These are phyloP conservation scores for Arabidopsis suecica DNA, from an alignment of 345 rosid species.

Conservation along the genomic window DNA sequence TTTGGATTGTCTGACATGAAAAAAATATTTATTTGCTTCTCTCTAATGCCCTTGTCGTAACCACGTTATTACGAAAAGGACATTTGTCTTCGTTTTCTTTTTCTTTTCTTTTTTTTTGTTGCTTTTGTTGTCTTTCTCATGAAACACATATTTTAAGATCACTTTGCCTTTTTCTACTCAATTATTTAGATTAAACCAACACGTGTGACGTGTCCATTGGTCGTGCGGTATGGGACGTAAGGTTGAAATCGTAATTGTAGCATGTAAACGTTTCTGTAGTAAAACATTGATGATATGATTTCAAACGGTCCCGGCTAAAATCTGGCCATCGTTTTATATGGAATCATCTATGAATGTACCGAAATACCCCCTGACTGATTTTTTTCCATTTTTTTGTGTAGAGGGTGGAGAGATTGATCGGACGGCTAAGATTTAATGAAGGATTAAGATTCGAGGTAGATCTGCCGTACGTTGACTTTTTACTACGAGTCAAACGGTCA, in stretches of 20 bases:
- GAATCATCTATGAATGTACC: conserved; percentile 40
- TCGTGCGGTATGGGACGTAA: conserved; percentile 21
- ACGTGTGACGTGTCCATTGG: conserved; percentile 38
- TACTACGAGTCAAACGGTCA: conserved; percentile 67
- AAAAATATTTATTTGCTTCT: conserved; percentile 18
- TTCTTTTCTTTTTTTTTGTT: neutral
- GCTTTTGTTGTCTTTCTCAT: conserved; percentile 28
- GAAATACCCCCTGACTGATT: conserved; percentile 44
- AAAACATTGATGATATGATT: conserved; percentile 46
- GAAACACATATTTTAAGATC: conserved; percentile 34
- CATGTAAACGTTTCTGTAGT: conserved; percentile 11
- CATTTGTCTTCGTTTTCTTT: conserved; percentile 18
- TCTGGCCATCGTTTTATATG: conserved; percentile 52
- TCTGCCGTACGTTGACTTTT: conserved; percentile 68
- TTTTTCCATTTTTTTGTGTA: conserved; percentile 6
- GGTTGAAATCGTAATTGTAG: conserved; percentile 44
- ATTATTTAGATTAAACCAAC: conserved; percentile 38
- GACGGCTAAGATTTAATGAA: conserved; percentile 55
- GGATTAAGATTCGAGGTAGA: conserved; percentile 66
- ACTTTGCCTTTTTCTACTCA: conserved; percentile 33
- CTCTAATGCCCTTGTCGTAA: conserved; percentile 34
- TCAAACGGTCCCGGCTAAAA: conserved; percentile 65
- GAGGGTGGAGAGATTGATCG: conserved; percentile 60
- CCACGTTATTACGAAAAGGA: conserved; percentile 50
- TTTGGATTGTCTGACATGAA: conserved; percentile 83